Evolutionary conservation across 2,329 filamentous ascomycete genomes (phyloP), one percentile per base, ranked within the genome.

Genomic region (Diplodia corticola): DNA sequence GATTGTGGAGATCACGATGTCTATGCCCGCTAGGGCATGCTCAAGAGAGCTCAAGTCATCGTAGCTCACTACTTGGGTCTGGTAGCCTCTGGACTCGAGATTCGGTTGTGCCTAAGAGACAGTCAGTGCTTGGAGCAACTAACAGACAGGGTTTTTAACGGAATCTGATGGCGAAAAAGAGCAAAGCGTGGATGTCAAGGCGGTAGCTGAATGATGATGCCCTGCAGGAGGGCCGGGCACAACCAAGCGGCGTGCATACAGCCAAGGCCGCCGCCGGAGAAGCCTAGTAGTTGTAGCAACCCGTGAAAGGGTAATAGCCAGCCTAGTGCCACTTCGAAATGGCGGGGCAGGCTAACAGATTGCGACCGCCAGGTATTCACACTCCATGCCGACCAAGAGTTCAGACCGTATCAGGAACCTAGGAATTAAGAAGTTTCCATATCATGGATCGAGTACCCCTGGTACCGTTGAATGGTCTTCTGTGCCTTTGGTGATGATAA

Each of bases 1-100:
- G 57, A 93, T 86, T 1, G 90, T 93, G 1, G 90, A 93, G 65
- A 93, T 90, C 71, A 92, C 85, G 12, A 91, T 84, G 75, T 93
- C 89, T 49, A 91, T 84, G 10, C 91, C 91, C 66, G 84, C 84
- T n/a, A 93, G 83, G 9, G 86, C 84, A 74, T 88, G 91, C 15
- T 81, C 81, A 28, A 93, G 82, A 49, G 83, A 83, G 1, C 83
- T 80, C 35, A 82, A 76, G 68, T 87, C 80, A 69, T 82, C 77
- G 74, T 92, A 93, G 78, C 92, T 82, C n/a, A 92, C 88, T 48
- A 86, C 80, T 65, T 87, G 81, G 54, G 91, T 86, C 75, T 92
- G 89, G 70, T 89, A 89, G 53, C 83, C 85, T 67, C 83, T 81
- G 13, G 79, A 74, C 53, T 81, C 80, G 65, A 88, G 83, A 67